A percentile compares a stretch with the other conserved stretches of the same genome.
Evolutionary conservation across 305 asterid genomes (phyloP).

Genomic region (Stenogyne calaminthoides): DNA sequence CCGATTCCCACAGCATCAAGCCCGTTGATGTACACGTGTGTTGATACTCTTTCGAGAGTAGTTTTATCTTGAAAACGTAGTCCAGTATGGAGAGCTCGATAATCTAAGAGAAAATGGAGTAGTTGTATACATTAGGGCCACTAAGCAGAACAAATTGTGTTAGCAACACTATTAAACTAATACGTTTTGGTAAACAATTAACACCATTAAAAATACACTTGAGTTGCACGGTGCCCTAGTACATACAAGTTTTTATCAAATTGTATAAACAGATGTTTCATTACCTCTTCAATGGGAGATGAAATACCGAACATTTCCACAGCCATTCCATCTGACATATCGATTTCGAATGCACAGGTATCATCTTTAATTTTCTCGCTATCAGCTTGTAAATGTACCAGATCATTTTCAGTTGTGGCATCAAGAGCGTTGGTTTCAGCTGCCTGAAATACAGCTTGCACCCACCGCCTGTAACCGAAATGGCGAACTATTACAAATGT

Average conservation of each 20-base stretch:
- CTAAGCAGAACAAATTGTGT: background rate
- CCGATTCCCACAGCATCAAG: slow-evolving; percentile 97
- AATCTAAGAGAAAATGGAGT: slow-evolving; percentile 39
- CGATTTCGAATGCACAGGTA: slow-evolving; percentile 49
- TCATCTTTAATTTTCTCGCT: slow-evolving; percentile 31
- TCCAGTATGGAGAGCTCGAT: slow-evolving; percentile 50
- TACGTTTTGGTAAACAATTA: background rate
- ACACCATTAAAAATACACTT: no score
- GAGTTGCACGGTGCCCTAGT: background rate
- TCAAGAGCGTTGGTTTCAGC: slow-evolving; percentile 29
- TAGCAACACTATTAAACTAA: no score
- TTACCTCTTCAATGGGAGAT: slow-evolving; percentile 75
- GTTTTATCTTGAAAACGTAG: slow-evolving; percentile 66
- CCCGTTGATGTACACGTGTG: slow-evolving; percentile 98
- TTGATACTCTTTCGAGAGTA: slow-evolving; percentile 79
- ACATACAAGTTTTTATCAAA: background rate
- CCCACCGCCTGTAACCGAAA: slow-evolving; percentile 76
- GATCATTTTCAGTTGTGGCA: slow-evolving; percentile 30
- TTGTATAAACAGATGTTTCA: background rate
- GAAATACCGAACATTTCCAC: slow-evolving; percentile 70
- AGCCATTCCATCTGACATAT: slow-evolving; percentile 79
- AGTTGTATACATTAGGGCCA: background rate
- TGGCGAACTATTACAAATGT: background rate
- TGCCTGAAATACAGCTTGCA: slow-evolving; percentile 80
- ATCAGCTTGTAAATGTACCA: slow-evolving; percentile 25